phyloP scores from a whole-genome alignment of 1,284 basidiomycete genomes.

The Ganoderma lucidum region DNA sequence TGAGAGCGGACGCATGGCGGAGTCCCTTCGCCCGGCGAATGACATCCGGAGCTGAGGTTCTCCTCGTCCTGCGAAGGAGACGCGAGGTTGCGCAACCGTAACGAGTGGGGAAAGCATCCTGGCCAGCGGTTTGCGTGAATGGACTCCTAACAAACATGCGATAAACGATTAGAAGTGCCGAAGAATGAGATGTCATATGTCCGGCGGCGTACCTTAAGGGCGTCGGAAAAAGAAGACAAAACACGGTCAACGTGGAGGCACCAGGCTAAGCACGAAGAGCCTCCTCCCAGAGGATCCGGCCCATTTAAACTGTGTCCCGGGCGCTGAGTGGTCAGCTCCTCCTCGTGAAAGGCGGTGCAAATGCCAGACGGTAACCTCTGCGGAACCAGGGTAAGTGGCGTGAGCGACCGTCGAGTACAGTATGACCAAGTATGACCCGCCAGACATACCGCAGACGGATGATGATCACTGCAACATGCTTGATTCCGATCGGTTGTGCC shows the following conservation, averaged over 20 bases:
- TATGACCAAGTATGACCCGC: background rate
- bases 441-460: background rate
- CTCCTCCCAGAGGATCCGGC: background rate
- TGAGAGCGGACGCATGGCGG: background rate
- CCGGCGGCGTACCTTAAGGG: background rate
- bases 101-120: background rate
- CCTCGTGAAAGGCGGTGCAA: background rate
- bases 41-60: background rate
- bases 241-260: background rate
- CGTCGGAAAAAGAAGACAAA: background rate
- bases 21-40: background rate
- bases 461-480: background rate
- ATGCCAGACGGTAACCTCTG: background rate
- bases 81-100: background rate
- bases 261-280: background rate
- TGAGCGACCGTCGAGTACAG: background rate
- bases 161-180: background rate
- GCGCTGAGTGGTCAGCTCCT: no score
- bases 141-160: background rate
- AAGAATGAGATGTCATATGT: background rate
- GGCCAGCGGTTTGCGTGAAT: background rate
- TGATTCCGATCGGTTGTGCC: background rate
- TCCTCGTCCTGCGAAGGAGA: slow-evolving; percentile 1
- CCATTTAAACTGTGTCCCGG: background rate
- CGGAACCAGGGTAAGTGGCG: background rate